Base-by-base conservation (phyloP, 1,139 yeast species). In the Debaryomyces nepalensis region DNA sequence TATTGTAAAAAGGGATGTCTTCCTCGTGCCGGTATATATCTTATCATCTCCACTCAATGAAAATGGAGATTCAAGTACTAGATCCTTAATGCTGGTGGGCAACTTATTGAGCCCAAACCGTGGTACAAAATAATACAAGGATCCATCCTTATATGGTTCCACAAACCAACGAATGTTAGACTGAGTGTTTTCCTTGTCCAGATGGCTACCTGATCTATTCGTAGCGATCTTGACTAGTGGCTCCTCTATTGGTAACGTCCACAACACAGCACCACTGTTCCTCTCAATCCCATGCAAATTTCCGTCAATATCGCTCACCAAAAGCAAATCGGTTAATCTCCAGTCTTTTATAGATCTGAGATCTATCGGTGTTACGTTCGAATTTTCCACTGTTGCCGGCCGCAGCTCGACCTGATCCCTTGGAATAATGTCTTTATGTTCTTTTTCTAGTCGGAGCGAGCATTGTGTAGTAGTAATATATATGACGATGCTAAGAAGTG, bases 281-380 rank as follows among this genome's bases (percentile, higher is more conserved):
- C 99, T 71, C 51, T 85, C 84, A 10, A 93, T 64, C 0, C 95
- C 97, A 59, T 89, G 95, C 14, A 93, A 62, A 21, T 87, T 83
- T 1, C 99, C 99, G 55, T 93, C 97, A 2, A 91, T 78, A 53
- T 93, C 96, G 20, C 95, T 82, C 1, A 88, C 81, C 12, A 91
- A 63, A 2, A 90, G 62, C 19, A 85, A 58, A 51, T 84, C 81
- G 1, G 86, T 73, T 19, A 89, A 68, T 26, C 68, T 63, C 73
- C 84, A 84, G 47, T 82, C 84, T 14, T 64, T 64, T 15, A 82
- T 64, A 6, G 73, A 64, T 42, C 79, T 52, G 9, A 62, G 49
- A 40, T 70, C 70, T n/a, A 70, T 46, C 4, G 75, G 75, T 8
- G 63, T 52, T 29, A 67, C 48, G 26, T 39, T 41, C 9, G 39